Evolutionary conservation across 2,329 filamentous ascomycete genomes (phyloP).

Genomic region (Falciphora oryzae): DNA sequence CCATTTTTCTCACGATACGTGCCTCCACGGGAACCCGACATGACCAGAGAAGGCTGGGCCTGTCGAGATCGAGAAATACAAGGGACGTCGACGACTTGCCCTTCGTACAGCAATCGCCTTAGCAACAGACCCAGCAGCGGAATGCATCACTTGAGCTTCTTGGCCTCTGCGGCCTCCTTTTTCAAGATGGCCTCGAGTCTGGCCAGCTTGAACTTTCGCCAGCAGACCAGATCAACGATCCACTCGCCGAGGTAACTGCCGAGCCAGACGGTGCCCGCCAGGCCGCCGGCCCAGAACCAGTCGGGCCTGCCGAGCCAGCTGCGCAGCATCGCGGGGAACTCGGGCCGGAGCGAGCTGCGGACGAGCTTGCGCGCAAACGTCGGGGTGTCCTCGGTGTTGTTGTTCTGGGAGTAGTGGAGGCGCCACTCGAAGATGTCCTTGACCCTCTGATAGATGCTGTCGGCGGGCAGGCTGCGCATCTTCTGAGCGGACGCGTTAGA

Average conservation of each 20-base stretch:
- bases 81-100: neutral
- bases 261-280: conserved; percentile 24
- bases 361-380: conserved; percentile 39
- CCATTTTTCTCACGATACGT: too few relatives aligned
- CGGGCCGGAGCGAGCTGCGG: conserved; percentile 31
- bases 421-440: conserved; percentile 39
- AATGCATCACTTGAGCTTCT: conserved; percentile 11
- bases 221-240: conserved; percentile 28
- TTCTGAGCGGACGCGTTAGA: conserved; percentile 42
- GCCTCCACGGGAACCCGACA: too few relatives aligned
- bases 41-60: too few relatives aligned
- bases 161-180: conserved; percentile 19
- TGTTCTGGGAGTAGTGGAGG: conserved; percentile 43
- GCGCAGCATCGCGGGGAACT: conserved; percentile 25
- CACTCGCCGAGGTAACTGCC: conserved; percentile 30
- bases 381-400: conserved; percentile 37
- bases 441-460: conserved; percentile 42
- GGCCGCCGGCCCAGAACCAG: conserved; percentile 36
- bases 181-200: conserved; percentile 26
- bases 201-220: conserved; percentile 28
- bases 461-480: conserved; percentile 35
- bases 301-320: conserved; percentile 34
- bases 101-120: too few relatives aligned
- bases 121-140: neutral
- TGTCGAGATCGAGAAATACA: neutral